Evolutionary conservation across 805 yeast species (phyloP), one percentile per base, ranked within the genome.

Genomic region (Pichia sporocuriosa): DNA sequence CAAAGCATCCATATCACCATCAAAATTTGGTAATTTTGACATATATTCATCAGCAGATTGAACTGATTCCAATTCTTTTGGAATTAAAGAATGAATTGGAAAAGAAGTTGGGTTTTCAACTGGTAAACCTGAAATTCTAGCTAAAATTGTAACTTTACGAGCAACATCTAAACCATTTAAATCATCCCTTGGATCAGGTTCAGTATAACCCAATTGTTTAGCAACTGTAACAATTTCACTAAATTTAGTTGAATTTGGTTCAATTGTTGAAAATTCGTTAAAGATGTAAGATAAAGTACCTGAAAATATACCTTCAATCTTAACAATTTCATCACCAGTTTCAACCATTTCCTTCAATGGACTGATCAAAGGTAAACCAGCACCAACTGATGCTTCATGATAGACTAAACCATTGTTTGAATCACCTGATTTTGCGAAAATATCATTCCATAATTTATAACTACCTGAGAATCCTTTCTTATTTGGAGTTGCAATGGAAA

Each of bases 111-210:
- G 95, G 11, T 93, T 81, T 59, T 81, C 83, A 29, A 93, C 85
- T 45, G 77, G 68, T 41, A 84, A 73, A 3, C 98, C 98, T 13
- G 96, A 73, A 40, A 93, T 75, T 72, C 99, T 84, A 35, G 96
- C 95, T 49, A 93, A 75, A 51, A 93, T 93, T 21, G 98, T 88
- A 24, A 93, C 96, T 66, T 93, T 93, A 75, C 99, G 83, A 33
- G 99, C 99, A 47, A 93, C 96, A 60, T 93, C 99, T 61, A 93
- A 74, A 41, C 99, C 99, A 64, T 90, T 93, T 65, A 93, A 77
- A 62, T 93, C 99, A 63, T 93, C 99, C 68, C 99, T 82, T 65
- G 99, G 98, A 64, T 93, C 99, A 37, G 99, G 99, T 68, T 93
- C 98, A 32, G 97, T 90, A 75, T 87, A 93, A 39, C 99, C 99